These are phyloP conservation scores for Fusarium armeniacum DNA, from an alignment of 2,329 filamentous ascomycete genomes.

Conservation along the genomic window DNA sequence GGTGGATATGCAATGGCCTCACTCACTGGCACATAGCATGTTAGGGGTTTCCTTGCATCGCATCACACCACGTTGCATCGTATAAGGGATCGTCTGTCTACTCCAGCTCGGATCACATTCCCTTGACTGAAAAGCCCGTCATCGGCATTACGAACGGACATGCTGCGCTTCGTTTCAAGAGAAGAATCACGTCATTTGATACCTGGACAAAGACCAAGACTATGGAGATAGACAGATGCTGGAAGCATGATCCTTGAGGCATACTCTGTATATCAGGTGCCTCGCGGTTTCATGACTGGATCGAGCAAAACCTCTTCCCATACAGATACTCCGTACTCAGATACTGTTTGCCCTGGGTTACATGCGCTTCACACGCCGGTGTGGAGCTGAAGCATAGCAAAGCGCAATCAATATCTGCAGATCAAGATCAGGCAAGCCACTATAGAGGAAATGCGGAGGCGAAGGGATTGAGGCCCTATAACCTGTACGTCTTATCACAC, in stretches of 20 bases:
- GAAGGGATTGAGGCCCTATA: slow-evolving; percentile 41
- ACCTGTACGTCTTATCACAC: slow-evolving; percentile 43
- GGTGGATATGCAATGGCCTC: slow-evolving; percentile 37
- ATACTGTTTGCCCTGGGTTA: not conserved
- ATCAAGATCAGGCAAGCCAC: slow-evolving; percentile 9
- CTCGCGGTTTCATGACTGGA: not conserved
- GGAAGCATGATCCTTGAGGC: slow-evolving; percentile 32
- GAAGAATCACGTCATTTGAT: slow-evolving; percentile 31
- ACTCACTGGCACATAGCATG: not conserved
- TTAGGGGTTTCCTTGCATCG: slow-evolving; percentile 12
- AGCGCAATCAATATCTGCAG: not conserved
- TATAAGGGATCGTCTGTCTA: not conserved
- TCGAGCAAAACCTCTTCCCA: not conserved
- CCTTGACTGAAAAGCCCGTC: slow-evolving; percentile 11
- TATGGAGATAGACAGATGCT: not conserved
- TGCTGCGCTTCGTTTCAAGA: slow-evolving; percentile 18
- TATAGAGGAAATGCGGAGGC: slow-evolving; percentile 13
- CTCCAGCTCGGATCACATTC: slow-evolving; percentile 9
- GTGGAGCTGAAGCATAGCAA: slow-evolving; percentile 24
- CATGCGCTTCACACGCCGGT: slow-evolving; percentile 11
- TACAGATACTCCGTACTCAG: not conserved
- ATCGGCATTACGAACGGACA: slow-evolving; percentile 20
- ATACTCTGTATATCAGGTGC: slow-evolving; percentile 2
- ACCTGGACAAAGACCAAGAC: slow-evolving; percentile 4
- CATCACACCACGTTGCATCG: slow-evolving; percentile 15